phyloP scores from a whole-genome alignment of 1,284 basidiomycete species.

The Ustilago tritici region DNA sequence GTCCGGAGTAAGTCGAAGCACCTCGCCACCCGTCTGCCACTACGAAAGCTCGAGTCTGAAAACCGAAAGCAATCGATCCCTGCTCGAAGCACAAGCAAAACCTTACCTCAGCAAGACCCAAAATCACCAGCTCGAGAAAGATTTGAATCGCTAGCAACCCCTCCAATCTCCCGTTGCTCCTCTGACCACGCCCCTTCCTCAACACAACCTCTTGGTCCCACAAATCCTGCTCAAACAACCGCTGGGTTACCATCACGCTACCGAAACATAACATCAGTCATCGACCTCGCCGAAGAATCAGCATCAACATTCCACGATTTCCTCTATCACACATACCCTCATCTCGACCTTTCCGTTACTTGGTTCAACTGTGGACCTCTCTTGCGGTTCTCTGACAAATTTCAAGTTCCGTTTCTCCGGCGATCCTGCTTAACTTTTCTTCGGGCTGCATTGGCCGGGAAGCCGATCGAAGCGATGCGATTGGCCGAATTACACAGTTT shows the following conservation, averaged over 20 bases:
- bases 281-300: slow-evolving; percentile 54
- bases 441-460: slow-evolving; percentile 48
- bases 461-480: slow-evolving; percentile 62
- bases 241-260: slow-evolving; percentile 11
- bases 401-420: slow-evolving; percentile 50
- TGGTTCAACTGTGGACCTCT: slow-evolving; percentile 54
- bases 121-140: slow-evolving; percentile 10
- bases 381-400: slow-evolving; percentile 56
- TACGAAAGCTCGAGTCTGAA: slow-evolving; percentile 28
- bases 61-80: slow-evolving; percentile 6
- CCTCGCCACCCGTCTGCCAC: slow-evolving; percentile 17
- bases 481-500: slow-evolving; percentile 48
- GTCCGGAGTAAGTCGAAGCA: slow-evolving; percentile 25
- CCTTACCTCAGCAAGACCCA: background rate
- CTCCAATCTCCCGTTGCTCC: slow-evolving; percentile 27
- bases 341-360: slow-evolving; percentile 50
- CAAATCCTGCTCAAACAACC: background rate
- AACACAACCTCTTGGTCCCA: background rate
- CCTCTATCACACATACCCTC: slow-evolving; percentile 55
- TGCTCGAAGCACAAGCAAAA: slow-evolving; percentile 16
- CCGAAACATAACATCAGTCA: slow-evolving; percentile 25
- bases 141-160: slow-evolving; percentile 41
- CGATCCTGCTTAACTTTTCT: slow-evolving; percentile 43
- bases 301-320: slow-evolving; percentile 56
- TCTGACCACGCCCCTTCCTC: slow-evolving; percentile 6